Percentiles rank a stretch among this genome's conserved stretches.
phyloP scores from a whole-genome alignment of 192 early-diverging fungal genomes.

The Ambispora gerdemannii region DNA sequence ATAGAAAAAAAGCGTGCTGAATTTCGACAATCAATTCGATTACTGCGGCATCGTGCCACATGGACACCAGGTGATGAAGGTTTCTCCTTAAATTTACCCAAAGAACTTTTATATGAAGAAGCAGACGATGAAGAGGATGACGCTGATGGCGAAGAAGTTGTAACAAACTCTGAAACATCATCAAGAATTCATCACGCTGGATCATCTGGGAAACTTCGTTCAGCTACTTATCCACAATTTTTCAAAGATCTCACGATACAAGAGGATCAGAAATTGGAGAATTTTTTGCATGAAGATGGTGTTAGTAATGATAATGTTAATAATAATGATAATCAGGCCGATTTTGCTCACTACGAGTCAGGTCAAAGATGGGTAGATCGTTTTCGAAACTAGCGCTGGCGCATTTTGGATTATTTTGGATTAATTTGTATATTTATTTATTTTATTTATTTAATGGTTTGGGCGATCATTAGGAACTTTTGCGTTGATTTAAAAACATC shows the following conservation, averaged over 20 bases:
- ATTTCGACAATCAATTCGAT: conserved; percentile 11
- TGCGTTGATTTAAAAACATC: too few species aligned
- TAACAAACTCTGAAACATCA: background rate
- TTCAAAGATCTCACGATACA: background rate
- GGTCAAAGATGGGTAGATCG: conserved; percentile 21
- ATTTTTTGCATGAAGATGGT: background rate
- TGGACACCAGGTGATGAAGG: conserved; percentile 32
- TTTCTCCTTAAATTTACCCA: conserved; percentile 23
- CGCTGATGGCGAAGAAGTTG: background rate
- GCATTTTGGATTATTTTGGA: too few species aligned
- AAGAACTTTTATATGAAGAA: conserved; percentile 11
- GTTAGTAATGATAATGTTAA: background rate
- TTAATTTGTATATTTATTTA: too few species aligned
- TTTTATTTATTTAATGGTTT: too few species aligned
- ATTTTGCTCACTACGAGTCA: background rate
- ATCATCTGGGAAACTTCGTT: background rate
- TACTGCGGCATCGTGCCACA: conserved; percentile 28
- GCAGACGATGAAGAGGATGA: conserved; percentile 6
- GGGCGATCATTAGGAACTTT: too few species aligned
- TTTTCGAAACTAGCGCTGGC: too few species aligned
- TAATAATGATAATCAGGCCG: too few species aligned
- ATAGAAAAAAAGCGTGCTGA: conserved; percentile 20
- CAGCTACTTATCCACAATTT: conserved; percentile 1
- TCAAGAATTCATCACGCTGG: background rate
- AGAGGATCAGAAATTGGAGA: background rate